phyloP scores from a whole-genome alignment of 257 asterid species.

The Haberlea rhodopensis region DNA sequence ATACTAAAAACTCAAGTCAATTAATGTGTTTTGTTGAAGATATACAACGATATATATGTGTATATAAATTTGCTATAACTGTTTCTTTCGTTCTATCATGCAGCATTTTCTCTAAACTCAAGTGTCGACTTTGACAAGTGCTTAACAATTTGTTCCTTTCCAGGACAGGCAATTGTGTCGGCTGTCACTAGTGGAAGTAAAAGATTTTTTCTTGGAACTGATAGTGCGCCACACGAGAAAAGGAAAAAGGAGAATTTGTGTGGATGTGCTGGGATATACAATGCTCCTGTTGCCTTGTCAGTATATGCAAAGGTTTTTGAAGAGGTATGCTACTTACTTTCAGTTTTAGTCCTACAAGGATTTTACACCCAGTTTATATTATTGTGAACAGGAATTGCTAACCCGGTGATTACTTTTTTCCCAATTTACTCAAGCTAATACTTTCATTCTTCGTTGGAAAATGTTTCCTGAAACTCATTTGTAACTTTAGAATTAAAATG shows the following conservation, averaged over 20 bases:
- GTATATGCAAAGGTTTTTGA: slow-evolving; percentile 87
- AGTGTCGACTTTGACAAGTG: too few relatives aligned
- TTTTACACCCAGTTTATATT: not conserved
- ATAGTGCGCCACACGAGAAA: slow-evolving; percentile 91
- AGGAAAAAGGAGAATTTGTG: slow-evolving; percentile 67
- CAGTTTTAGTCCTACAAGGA: not conserved
- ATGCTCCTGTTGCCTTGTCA: slow-evolving; percentile 89
- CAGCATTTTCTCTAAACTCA: not conserved
- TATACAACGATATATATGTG: not conserved
- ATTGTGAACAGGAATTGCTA: too few relatives aligned
- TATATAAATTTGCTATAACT: not conserved
- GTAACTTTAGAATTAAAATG: not conserved
- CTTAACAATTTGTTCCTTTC: slow-evolving; percentile 14
- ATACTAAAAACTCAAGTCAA: not conserved
- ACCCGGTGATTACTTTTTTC: not conserved
- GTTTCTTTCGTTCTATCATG: not conserved
- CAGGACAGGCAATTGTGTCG: slow-evolving; percentile 81
- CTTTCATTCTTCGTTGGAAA: not conserved
- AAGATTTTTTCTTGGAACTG: slow-evolving; percentile 81
- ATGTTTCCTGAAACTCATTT: not conserved
- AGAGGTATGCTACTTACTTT: slow-evolving; percentile 46
- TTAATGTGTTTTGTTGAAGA: not conserved
- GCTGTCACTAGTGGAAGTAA: slow-evolving; percentile 90
- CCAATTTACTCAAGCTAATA: not conserved
- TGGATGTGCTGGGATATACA: slow-evolving; percentile 95